Evolutionary conservation across 441 rosid species (phyloP).

Genomic region (Erodium texanum): DNA sequence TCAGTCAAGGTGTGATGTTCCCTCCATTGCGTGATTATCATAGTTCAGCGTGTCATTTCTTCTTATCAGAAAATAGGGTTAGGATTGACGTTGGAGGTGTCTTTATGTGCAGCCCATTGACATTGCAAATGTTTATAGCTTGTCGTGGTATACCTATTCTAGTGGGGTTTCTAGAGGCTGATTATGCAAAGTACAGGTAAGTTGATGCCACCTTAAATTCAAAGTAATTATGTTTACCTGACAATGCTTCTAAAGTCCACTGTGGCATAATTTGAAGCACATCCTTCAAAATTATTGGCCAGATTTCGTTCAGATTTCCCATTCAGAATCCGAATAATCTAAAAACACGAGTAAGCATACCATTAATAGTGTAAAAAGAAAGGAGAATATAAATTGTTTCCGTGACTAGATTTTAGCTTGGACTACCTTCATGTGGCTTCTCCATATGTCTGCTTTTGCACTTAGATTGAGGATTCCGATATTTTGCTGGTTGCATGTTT

Average conservation of each 20-base stretch:
- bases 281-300: not conserved
- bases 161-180: slow-evolving; percentile 94
- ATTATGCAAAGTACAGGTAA: slow-evolving; percentile 90
- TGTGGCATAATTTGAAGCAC: not conserved
- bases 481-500: not conserved
- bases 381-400: not conserved
- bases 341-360: not conserved
- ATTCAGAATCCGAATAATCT: not conserved
- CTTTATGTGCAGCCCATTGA: slow-evolving; percentile 60
- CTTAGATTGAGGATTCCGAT: slow-evolving; percentile 1
- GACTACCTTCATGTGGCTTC: not conserved
- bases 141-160: slow-evolving; percentile 89
- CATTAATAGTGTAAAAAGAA: not conserved
- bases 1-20: slow-evolving; percentile 66
- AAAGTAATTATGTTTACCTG: not conserved
- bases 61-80: slow-evolving; percentile 14
- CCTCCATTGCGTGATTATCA: slow-evolving; percentile 12
- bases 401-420: not conserved
- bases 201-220: slow-evolving; percentile 9
- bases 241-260: not conserved
- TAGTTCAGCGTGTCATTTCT: slow-evolving; percentile 7
- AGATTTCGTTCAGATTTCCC: too few species aligned
- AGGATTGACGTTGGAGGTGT: slow-evolving; percentile 22
- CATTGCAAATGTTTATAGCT: slow-evolving; percentile 97
- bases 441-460: not conserved